Conservation (phyloP, 164 flowering plant species). For the Vitis riparia region DNA sequence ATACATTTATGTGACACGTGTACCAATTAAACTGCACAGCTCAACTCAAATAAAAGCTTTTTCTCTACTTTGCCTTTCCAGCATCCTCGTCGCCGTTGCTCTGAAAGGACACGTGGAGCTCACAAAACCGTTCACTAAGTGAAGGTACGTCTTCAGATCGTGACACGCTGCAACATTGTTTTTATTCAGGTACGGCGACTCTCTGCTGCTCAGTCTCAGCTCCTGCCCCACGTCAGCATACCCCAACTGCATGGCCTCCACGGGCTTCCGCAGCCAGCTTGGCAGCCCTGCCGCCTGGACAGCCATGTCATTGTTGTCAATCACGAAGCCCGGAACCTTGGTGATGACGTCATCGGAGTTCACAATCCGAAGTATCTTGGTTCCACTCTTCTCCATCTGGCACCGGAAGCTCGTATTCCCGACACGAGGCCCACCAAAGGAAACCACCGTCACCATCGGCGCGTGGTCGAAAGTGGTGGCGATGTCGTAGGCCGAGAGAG, state of each 20-base stretch:
- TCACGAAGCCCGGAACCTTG: constrained; percentile 51
- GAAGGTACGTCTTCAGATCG: constrained; percentile 50
- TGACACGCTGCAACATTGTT: constrained; percentile 47
- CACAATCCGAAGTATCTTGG: constrained; percentile 46
- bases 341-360: constrained; percentile 53
- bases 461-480: constrained; percentile 23
- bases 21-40: too few relatives aligned
- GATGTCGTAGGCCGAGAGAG: constrained; percentile 46
- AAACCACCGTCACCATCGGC: constrained; percentile 48
- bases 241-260: constrained; percentile 37
- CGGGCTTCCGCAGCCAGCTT: constrained; percentile 34
- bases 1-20: too few relatives aligned
- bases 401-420: constrained; percentile 45
- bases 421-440: constrained; percentile 63
- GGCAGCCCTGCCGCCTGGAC: constrained; percentile 7
- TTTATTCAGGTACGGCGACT: constrained; percentile 29
- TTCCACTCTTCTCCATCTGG: constrained; percentile 36
- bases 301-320: constrained; percentile 15
- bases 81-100: constrained; percentile 24
- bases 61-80: neutral
- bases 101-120: constrained; percentile 44
- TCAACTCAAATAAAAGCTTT: neutral
- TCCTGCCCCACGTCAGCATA: constrained; percentile 54
- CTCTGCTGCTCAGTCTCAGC: constrained; percentile 43
- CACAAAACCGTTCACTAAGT: constrained; percentile 43